Evolutionary conservation across 2,329 filamentous ascomycete genomes (phyloP), one percentile per base, ranked within the genome.

Genomic region (Zymoseptoria crescenta): DNA sequence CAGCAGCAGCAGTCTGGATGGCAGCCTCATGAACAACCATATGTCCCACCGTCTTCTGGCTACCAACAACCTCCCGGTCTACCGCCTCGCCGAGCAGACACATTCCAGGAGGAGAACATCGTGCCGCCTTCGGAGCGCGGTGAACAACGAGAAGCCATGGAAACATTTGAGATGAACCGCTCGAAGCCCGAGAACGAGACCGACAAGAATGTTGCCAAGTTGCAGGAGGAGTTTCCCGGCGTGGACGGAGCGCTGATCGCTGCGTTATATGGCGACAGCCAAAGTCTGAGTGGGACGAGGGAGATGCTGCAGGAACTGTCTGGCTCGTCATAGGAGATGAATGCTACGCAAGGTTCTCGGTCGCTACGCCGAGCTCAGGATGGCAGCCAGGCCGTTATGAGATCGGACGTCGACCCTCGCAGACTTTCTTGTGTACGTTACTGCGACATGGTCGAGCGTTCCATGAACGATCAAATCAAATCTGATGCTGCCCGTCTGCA

Each of bases 201-300:
- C 45, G 76, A 78, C 56, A 66, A 69, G 21, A 74, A 78, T 59
- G 73, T 77, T 24, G 75, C 72, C 60, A 70, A 69, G 29, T 62
- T 78, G 64, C 71, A 75, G 67, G 60, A 71, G 16, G 75, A 78
- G 66, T 78, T 76, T 56, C 76, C 76, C 0, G 69, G 65, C n/a
- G 65, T 78, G n/a, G 76, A 78, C 64, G 72, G 73, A 2, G 74
- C 70, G 58, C 61, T 78, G 65, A 75, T 78, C 61, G 76, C 76
- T 9, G 76, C 76, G n/a, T 71, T 78, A 50, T 78, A 77, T 61
- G 70, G 71, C 6, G 76, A 78, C 62, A 72, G 69, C 27, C 71
- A 75, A 67, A 72, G 69, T 61, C 57, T 77, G 63, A 71, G 71
- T 20, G 75, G 72, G n/a, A 75, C 75, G 59, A 70, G 75, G 62